Base-by-base conservation (phyloP, 2,329 filamentous ascomycete genomes). In the Thermothelomyces thermophilus region DNA sequence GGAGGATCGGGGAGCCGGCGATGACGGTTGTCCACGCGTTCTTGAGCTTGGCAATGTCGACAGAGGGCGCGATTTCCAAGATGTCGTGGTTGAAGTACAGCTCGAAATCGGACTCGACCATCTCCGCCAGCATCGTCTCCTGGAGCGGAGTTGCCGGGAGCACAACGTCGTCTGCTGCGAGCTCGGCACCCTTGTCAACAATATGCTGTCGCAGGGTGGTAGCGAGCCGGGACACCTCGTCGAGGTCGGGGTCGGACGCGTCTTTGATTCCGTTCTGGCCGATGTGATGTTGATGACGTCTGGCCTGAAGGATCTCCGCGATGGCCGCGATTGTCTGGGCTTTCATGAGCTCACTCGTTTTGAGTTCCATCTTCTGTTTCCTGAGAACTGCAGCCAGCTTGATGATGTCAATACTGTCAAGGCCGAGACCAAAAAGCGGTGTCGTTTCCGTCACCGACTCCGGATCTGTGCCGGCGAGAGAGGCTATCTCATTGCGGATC, bases 341-440 rank as follows among this genome's bases (percentile, higher is more conserved):
- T 46, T 79, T 83, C 75, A 95, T 85, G 19, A 96, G 83, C n/a
- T 75, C 73, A 57, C 87, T 87, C n/a, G 90, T 81, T 0, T 83
- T 71, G 10, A 95, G 64, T 0, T 69, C 63, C 17, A 93, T 69
- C 0, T 75, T 77, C 4, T 68, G 66, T 39, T 75, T 77, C 55
- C 78, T 85, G 2, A 95, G 72, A 46, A 82, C 77, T 0, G 88
- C 83, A 0, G 87, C 85, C 0, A 96, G 70, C 60, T 89, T 94
- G 64, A 96, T 91, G 1, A 86, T 79, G 65, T 96, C 90, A 51
- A 96, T 94, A 61, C 90, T 95, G 70, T 96, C 91, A 6, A 96
- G 75, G 0, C 90, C 90, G 28, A 96, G 75, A 58, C 91, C 83
- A 34, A 94, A 83, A 10, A 96, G 79, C 0, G 84, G 84, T 0